Evolutionary conservation across 2,329 filamentous ascomycete species (phyloP).

Genomic region (Stemphylium beticola): DNA sequence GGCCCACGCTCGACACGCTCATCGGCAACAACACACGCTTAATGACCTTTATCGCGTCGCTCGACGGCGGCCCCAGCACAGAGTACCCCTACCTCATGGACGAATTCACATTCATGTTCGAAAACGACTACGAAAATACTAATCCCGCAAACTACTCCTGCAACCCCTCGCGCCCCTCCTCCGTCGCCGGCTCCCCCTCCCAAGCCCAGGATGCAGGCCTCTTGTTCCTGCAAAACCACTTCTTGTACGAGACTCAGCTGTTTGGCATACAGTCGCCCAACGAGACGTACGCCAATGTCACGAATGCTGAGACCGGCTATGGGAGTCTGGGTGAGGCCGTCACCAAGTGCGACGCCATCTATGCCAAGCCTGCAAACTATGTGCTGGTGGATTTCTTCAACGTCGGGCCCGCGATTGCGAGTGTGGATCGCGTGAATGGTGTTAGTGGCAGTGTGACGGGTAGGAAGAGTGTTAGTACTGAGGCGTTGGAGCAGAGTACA

Average conservation of each 20-base stretch:
- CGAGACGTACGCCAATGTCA: conserved; percentile 62
- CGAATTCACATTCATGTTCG: conserved; percentile 73
- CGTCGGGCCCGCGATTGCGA: conserved; percentile 70
- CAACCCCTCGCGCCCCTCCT: conserved; percentile 68
- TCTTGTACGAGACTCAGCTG: conserved; percentile 66
- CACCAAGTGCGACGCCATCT: conserved; percentile 61
- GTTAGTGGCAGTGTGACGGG: conserved; percentile 46
- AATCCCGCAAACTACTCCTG: conserved; percentile 72
- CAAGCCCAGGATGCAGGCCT: conserved; percentile 63
- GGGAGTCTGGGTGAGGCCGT: conserved; percentile 57
- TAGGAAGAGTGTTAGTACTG: conserved; percentile 31
- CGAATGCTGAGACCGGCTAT: conserved; percentile 67
- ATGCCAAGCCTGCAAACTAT: conserved; percentile 70
- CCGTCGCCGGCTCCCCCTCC: conserved; percentile 50
- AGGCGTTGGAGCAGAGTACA: conserved; percentile 21
- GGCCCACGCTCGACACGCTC: conserved; percentile 75
- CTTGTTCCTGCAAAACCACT: conserved; percentile 81
- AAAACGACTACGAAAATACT: conserved; percentile 72
- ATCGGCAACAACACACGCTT: conserved; percentile 70
- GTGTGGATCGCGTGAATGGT: conserved; percentile 74
- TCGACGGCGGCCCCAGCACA: conserved; percentile 35
- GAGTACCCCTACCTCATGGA: conserved; percentile 64
- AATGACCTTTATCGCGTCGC: conserved; percentile 70
- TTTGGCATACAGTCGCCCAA: conserved; percentile 50
- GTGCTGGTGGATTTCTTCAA: conserved; percentile 83